A percentile compares a stretch with the other conserved stretches of the same genome.
Evolutionary conservation across 768 basidiomycete species (phyloP).

Genomic region (Russula earlei): DNA sequence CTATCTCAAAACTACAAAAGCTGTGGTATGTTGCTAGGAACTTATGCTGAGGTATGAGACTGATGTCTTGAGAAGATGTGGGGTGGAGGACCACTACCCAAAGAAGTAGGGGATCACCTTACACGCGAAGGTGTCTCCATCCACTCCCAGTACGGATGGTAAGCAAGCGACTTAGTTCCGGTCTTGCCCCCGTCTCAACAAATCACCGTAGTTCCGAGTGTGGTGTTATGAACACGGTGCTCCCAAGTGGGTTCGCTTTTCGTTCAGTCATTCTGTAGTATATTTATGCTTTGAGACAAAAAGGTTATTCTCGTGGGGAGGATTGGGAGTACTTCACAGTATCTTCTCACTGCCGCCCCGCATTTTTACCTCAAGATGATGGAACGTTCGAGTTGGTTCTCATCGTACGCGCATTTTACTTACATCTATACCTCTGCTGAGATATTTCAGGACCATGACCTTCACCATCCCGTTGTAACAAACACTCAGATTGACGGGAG

Average conservation of each 20-base stretch:
- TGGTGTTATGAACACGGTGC: slow-evolving; percentile 19
- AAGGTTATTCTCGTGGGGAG: slow-evolving; percentile 15
- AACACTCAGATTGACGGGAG: slow-evolving; percentile 32
- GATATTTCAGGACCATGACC: slow-evolving; percentile 18
- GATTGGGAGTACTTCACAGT: slow-evolving; percentile 24
- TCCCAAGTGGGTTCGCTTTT: slow-evolving; percentile 16
- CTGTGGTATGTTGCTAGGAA: slow-evolving; percentile 18
- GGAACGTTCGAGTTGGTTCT: slow-evolving; percentile 21
- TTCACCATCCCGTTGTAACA: slow-evolving; percentile 20
- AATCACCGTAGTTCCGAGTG: slow-evolving; percentile 17
- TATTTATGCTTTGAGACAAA: not conserved
- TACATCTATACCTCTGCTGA: not conserved
- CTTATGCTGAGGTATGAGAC: not conserved
- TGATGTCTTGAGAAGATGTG: slow-evolving; percentile 20
- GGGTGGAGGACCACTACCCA: slow-evolving; percentile 25
- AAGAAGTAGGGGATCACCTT: slow-evolving; percentile 23
- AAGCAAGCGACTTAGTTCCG: not conserved
- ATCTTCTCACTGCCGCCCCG: slow-evolving; percentile 18
- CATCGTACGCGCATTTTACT: slow-evolving; percentile 11
- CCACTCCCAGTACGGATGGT: slow-evolving; percentile 22
- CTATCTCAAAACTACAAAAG: slow-evolving; percentile 20
- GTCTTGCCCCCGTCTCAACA: not conserved
- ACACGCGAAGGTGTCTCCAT: slow-evolving; percentile 21
- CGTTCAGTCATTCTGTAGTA: not conserved
- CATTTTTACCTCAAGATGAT: slow-evolving; percentile 19